Conservation (phyloP, 2,329 filamentous ascomycete genomes). For the Coniochaeta sp. region DNA sequence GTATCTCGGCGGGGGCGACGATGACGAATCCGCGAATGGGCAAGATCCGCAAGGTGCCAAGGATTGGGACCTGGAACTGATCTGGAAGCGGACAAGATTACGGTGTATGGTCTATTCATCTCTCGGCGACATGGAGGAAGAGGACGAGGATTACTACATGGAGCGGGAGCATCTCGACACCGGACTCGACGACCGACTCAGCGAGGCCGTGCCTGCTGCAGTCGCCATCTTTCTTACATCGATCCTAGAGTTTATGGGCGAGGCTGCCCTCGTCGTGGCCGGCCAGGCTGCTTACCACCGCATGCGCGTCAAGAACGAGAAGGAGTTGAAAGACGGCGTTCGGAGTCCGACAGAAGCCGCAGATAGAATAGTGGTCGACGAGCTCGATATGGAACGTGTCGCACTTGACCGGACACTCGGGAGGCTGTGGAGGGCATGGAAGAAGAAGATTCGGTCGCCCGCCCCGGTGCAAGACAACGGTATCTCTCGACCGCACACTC, state of each 20-base stretch:
- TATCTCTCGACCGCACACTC: constrained; percentile 36
- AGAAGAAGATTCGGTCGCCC: constrained; percentile 68
- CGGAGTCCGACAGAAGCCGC: constrained; percentile 39
- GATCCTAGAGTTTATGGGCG: constrained; percentile 87
- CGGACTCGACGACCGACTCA: constrained; percentile 47
- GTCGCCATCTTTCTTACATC: constrained; percentile 95
- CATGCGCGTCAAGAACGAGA: constrained; percentile 50
- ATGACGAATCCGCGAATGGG: constrained; percentile 57
- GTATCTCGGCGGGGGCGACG: constrained; percentile 72
- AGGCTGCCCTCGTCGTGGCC: constrained; percentile 81
- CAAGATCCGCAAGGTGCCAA: constrained; percentile 43
- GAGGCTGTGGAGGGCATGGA: constrained; percentile 89
- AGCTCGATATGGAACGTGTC: constrained; percentile 86
- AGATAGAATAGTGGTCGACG: constrained; percentile 74
- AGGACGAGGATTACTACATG: constrained; percentile 87
- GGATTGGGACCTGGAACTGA: constrained; percentile 83
- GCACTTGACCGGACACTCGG: constrained; percentile 85
- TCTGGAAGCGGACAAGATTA: constrained; percentile 88
- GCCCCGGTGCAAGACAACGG: constrained; percentile 33
- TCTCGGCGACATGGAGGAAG: constrained; percentile 92
- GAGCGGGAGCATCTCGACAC: constrained; percentile 67
- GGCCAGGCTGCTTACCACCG: constrained; percentile 76
- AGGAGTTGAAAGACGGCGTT: constrained; percentile 46
- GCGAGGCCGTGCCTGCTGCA: constrained; percentile 74
- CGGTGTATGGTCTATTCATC: constrained; percentile 98